Evolutionary conservation across 192 early-diverging fungal genomes (phyloP).

Genomic region (Coemansia sp.): DNA sequence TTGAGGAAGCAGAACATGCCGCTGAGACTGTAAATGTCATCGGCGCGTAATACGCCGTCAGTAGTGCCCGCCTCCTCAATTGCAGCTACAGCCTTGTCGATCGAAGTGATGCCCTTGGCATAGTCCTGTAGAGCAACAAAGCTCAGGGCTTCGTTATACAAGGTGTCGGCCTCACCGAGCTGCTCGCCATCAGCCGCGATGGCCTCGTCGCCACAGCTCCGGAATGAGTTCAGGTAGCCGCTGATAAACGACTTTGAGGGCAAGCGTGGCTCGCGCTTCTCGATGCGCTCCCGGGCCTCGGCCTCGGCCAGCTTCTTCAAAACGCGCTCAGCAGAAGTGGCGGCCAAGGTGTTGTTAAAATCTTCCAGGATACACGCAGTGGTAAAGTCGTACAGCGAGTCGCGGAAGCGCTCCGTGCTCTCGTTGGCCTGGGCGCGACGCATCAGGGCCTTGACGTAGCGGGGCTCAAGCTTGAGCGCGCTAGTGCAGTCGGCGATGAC

Average conservation of each 20-base stretch:
- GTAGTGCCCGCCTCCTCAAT: slow-evolving; percentile 50
- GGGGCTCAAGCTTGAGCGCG: slow-evolving; percentile 77
- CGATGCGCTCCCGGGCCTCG: slow-evolving; percentile 70
- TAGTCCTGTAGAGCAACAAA: slow-evolving; percentile 59
- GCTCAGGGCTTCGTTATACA: slow-evolving; percentile 58
- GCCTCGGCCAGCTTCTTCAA: slow-evolving; percentile 77
- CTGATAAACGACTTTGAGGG: slow-evolving; percentile 92
- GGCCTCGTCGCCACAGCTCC: slow-evolving; percentile 43
- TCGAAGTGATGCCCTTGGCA: slow-evolving; percentile 58
- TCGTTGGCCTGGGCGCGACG: slow-evolving; percentile 69
- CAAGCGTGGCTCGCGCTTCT: slow-evolving; percentile 62
- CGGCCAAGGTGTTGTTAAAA: slow-evolving; percentile 82
- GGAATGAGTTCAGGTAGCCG: slow-evolving; percentile 94
- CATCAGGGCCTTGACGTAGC: slow-evolving; percentile 87
- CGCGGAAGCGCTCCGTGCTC: slow-evolving; percentile 48
- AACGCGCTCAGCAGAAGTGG: slow-evolving; percentile 82
- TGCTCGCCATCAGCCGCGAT: slow-evolving; percentile 21
- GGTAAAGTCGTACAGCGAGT: slow-evolving; percentile 80
- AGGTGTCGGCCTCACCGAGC: slow-evolving; percentile 38
- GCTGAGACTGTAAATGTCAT: slow-evolving; percentile 78
- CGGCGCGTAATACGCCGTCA: slow-evolving; percentile 44
- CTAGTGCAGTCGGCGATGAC: slow-evolving; percentile 85
- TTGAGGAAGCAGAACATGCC: slow-evolving; percentile 88
- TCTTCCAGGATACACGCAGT: slow-evolving; percentile 92
- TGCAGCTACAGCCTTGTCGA: slow-evolving; percentile 66